Evolutionary conservation across 2,329 filamentous ascomycete species (phyloP), one percentile per base, ranked within the genome.

Genomic region (Cordyceps fumosorosea): DNA sequence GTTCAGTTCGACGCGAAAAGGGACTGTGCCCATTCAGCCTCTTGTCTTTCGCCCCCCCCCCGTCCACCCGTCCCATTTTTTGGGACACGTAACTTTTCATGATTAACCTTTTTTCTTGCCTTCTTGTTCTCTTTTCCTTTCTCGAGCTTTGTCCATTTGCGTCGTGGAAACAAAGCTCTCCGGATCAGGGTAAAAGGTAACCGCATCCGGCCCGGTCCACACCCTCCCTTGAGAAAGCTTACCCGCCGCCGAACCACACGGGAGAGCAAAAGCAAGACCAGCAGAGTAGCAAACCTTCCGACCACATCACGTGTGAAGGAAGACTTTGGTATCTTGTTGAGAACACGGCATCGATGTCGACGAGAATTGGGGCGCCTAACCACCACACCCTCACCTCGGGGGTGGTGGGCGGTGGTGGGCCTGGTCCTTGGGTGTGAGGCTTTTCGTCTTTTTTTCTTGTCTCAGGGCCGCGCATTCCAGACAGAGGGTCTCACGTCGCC

Each of bases 401-500:
- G 69, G 64, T 53, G 56, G 56, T 57, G 37, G 64, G 60, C 57
- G 14, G 57, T 54, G 57, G 57, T 60, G 57, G 57, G 57, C 57
- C 57, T 60, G 57, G 50, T 37, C 34, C 47, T n/a, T 44, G 40
- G 40, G 47, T 48, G 50, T 56, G 50, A 65, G 61, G 56, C 56
- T 56, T 66, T 66, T 73, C 70, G 71, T 69, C 70, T 73, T 75
- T 44, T 44, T 44, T 44, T 18, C 5, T 18, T 44, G 74, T 75
- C 73, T 75, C 73, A 73, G 68, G 64, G 65, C 66, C 64, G 60
- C 54, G 63, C 61, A 62, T 58, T 58, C 55, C 61, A 57, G 54
- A 62, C 61, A 57, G 54, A 62, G 55, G 61, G 61, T 63, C 48
- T 63, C 61, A 63, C 50, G 34, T 37, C 34, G 61, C 51, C 37